A percentile compares a stretch with the other conserved stretches of the same genome.
These are phyloP conservation scores for Mortierella sp. DNA, from an alignment of 371 early-diverging fungal species.

Conservation along the genomic window DNA sequence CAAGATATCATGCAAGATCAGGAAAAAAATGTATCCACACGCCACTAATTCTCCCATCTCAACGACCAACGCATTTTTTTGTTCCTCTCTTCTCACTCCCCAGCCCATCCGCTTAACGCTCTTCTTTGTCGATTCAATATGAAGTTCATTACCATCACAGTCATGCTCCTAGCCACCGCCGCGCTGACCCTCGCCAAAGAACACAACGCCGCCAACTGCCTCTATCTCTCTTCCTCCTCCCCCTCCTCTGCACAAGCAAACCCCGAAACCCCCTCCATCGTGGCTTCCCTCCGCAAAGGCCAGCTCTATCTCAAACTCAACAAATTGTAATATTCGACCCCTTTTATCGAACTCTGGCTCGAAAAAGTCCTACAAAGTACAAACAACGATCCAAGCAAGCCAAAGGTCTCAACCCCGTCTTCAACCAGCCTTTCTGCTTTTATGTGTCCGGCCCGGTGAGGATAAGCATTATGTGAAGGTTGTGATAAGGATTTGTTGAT, in stretches of 20 bases:
- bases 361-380: slow-evolving; percentile 20
- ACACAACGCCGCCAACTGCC: background rate
- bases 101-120: background rate
- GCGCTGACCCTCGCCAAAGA: background rate
- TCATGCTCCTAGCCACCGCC: slow-evolving; percentile 5
- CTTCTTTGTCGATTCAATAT: background rate
- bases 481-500: slow-evolving; percentile 54
- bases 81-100: too few species aligned
- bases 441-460: slow-evolving; percentile 15
- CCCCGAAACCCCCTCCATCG: background rate
- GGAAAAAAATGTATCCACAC: too few species aligned
- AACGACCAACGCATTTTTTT: too few species aligned
- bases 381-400: slow-evolving; percentile 27
- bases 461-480: slow-evolving; percentile 58
- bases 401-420: slow-evolving; percentile 31
- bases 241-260: background rate
- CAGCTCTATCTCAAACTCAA: slow-evolving; percentile 19
- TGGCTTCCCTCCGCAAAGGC: background rate
- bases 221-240: background rate
- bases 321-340: slow-evolving; percentile 15
- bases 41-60: too few species aligned
- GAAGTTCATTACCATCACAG: slow-evolving; percentile 6
- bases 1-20: too few species aligned
- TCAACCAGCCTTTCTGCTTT: slow-evolving; percentile 31
- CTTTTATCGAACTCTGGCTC: slow-evolving; percentile 21